Base-by-base conservation (phyloP, 306 rosid species). In the Acacia confusa region DNA sequence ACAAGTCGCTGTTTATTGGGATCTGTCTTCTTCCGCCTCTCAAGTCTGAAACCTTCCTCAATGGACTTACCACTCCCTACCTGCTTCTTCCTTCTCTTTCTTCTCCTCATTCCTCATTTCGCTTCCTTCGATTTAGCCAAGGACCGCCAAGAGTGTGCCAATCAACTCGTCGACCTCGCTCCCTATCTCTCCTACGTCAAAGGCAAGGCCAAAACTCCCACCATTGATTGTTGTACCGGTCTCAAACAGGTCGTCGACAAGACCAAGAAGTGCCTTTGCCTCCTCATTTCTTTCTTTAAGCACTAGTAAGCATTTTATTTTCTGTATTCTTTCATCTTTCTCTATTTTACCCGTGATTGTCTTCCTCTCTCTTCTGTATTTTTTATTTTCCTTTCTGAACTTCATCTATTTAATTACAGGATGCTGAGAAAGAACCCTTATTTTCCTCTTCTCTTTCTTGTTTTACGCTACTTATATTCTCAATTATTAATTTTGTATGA, bases 221-320 rank as follows among this genome's bases (percentile, higher is more conserved):
- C 96, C 44, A 67, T 93, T 2, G 98, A 95, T 3, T 95, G 99
- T 53, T 95, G 97, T 82, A 86, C 82, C 15, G 94, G 94, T 1
- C 89, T 95, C 1, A 92, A 87, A 82, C 74, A 58, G 40, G 97
- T 92, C 1, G 80, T 89, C 14, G 72, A 87, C 0, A 84, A 89
- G 75, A 88, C 91, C 92, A 88, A 79, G 83, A 93, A 82, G 27
- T 95, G 98, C 79, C 85, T 95, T 9, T 95, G 98, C 47, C 73
- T 95, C 58, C 89, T 95, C 38, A 86, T 95, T 55, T n/a, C n/a
- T n/a, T n/a, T n/a, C n/a, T n/a, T n/a, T n/a, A n/a, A n/a, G n/a
- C n/a, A n/a, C n/a, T n/a, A n/a, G n/a, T n/a, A n/a, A n/a, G n/a
- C n/a, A n/a, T n/a, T n/a, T n/a, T n/a, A n/a, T n/a, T n/a, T n/a